Evolutionary conservation across 169 alveolate species (phyloP).

Genomic region (Eimeria necatrix): DNA sequence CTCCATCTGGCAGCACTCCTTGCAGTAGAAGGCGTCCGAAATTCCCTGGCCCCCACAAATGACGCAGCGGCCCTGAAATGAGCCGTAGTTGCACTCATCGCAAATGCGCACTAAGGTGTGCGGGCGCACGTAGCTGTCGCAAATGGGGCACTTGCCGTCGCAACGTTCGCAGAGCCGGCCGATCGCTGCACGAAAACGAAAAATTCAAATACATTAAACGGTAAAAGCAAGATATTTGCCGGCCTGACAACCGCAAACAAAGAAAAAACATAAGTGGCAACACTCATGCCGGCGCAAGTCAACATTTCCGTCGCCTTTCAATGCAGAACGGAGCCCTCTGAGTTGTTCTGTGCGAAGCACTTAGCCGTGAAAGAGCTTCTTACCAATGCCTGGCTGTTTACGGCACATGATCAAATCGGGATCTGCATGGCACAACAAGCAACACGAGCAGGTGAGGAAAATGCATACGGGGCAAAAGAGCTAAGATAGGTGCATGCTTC

Average conservation of each 20-base stretch:
- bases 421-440: constrained; percentile 78
- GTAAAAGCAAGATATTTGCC: not conserved
- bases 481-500: not conserved
- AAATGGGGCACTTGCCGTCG: constrained; percentile 99
- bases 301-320: not conserved
- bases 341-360: too few species aligned
- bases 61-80: constrained; percentile 98
- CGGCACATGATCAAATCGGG: constrained; percentile 99
- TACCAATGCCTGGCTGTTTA: constrained; percentile 98
- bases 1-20: constrained; percentile 98
- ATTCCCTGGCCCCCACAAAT: constrained; percentile 99
- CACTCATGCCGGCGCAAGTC: not conserved
- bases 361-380: too few species aligned
- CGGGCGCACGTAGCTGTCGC: constrained; percentile 99
- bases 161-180: constrained; percentile 98
- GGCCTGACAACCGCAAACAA: not conserved
- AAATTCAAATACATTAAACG: not conserved
- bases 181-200: constrained; percentile 89
- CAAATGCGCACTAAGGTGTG: constrained; percentile 97
- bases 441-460: not conserved
- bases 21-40: constrained; percentile 99
- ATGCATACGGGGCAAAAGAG: not conserved
- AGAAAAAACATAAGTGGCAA: not conserved
- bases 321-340: too few species aligned
- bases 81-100: constrained; percentile 99